Percentiles rank a stretch among this genome's conserved stretches.
Conservation (phyloP, 139 green algal species). For the Pedinophyceae sp. region DNA sequence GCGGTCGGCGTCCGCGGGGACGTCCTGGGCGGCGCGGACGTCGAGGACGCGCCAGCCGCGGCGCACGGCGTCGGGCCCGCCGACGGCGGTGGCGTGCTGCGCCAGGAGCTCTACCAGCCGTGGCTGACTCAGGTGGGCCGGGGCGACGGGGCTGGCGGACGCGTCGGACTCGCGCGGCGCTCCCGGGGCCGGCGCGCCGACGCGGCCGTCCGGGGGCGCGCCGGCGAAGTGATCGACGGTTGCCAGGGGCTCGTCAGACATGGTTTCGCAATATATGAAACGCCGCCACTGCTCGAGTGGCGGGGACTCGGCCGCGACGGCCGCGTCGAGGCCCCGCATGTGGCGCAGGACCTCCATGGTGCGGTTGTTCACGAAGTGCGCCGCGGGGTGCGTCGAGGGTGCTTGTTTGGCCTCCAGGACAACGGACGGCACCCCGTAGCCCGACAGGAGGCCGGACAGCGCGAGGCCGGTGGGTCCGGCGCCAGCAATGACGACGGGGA, state of each 20-base stretch:
- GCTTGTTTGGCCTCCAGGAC: background rate
- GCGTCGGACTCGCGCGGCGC: constrained; percentile 9
- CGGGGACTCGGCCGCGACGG: constrained; percentile 13
- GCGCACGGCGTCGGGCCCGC: background rate
- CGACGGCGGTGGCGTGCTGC: no score
- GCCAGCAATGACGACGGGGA: constrained; percentile 54
- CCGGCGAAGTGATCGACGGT: constrained; percentile 64
- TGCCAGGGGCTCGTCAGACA: constrained; percentile 35
- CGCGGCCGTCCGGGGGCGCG: background rate
- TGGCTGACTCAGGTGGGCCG: constrained; percentile 73
- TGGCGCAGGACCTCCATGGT: constrained; percentile 69
- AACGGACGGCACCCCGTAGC: constrained; percentile 19
- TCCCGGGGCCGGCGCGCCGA: constrained; percentile 17
- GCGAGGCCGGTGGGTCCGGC: constrained; percentile 62
- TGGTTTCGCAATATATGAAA: constrained; percentile 61
- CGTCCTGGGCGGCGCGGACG: background rate
- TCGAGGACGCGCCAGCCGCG: background rate
- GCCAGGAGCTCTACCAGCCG: constrained; percentile 59
- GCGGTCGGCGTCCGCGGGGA: no score
- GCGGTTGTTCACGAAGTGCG: constrained; percentile 88
- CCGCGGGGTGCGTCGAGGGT: constrained; percentile 46
- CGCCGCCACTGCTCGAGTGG: constrained; percentile 60
- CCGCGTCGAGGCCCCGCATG: background rate
- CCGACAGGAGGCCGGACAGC: constrained; percentile 39
- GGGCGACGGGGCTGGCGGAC: constrained; percentile 43